Percentiles rank a stretch among this genome's conserved stretches.
phyloP scores from a whole-genome alignment of 1,284 basidiomycete genomes.

The Lentinus polychrous region DNA sequence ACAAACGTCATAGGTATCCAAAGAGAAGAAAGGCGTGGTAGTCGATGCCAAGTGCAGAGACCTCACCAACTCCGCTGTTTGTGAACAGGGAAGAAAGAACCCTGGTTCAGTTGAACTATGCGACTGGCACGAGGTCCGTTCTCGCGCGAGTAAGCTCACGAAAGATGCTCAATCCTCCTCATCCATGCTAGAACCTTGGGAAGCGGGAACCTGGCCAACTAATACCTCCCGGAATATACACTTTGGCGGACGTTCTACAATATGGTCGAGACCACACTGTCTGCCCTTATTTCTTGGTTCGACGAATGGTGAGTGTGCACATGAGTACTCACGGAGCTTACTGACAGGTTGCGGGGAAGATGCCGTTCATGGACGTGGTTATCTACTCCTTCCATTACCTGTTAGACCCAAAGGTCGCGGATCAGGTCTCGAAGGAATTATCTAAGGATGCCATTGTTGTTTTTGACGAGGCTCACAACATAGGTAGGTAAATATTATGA shows the following conservation, averaged over 20 bases:
- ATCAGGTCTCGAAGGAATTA: slow-evolving; percentile 97
- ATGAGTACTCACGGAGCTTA: neutral
- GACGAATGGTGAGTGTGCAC: slow-evolving; percentile 74
- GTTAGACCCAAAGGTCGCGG: slow-evolving; percentile 97
- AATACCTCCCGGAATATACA: slow-evolving; percentile 88
- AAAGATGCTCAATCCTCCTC: neutral
- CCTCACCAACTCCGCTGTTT: slow-evolving; percentile 81
- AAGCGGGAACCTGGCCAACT: slow-evolving; percentile 81
- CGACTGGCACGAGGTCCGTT: slow-evolving; percentile 87
- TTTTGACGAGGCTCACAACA: slow-evolving; percentile 99
- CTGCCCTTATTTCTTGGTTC: slow-evolving; percentile 96
- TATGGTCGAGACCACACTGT: slow-evolving; percentile 82
- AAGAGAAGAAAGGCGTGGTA: slow-evolving; percentile 96
- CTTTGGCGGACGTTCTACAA: slow-evolving; percentile 88
- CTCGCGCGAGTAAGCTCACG: neutral
- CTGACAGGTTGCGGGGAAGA: slow-evolving; percentile 42
- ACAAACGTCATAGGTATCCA: slow-evolving; percentile 61
- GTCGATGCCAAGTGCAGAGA: slow-evolving; percentile 97
- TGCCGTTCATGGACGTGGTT: slow-evolving; percentile 93
- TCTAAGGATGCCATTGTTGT: slow-evolving; percentile 98
- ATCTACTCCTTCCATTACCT: slow-evolving; percentile 99
- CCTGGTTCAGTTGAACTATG: slow-evolving; percentile 93
- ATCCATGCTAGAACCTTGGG: slow-evolving; percentile 52
- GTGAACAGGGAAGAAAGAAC: slow-evolving; percentile 81
- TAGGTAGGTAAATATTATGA: slow-evolving; percentile 49